Base-by-base conservation (phyloP, 75 land plant genomes). In the Adiantum capillusveneris region DNA sequence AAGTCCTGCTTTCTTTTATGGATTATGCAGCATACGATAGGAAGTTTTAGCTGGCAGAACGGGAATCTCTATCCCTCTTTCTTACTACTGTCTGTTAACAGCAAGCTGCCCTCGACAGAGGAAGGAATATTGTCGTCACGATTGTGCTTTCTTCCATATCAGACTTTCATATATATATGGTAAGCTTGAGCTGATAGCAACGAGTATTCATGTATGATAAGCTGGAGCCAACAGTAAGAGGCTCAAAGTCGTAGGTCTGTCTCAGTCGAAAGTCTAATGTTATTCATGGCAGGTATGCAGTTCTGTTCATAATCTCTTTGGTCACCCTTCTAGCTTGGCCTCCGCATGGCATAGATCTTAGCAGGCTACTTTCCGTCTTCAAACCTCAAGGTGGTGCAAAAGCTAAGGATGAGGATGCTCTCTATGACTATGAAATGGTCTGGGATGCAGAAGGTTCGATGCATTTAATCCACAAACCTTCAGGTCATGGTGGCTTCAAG, bases 391-490 rank as follows among this genome's bases (percentile, higher is more conserved):
- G 37, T 56, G 67, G 56, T 29, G 20, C 66, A 12, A 86, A 86
- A 65, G 80, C 76, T 45, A 92, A 85, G 73, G 73, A 79, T 60
- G 90, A 92, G 48, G 89, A 88, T 73, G 86, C 73, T 14, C 50
- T 69, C 41, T 64, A 75, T 60, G 97, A 92, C 17, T 88, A 77
- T 71, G 97, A 92, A 36, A 84, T 84, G 89, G 53, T 85, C 17
- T 92, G 97, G 97, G 97, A 88, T 72, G 94, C 97, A 21, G 94
- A 92, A 68, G 97, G 97, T 6, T 73, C 73, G 1, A 84, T 91
- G 97, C 97, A 92, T 78, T 74, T 88, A 24, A 73, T 92, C 36
- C 81, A 75, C 62, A 92, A 84, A 70, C 36, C 74, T 20, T 25
- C 71, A 17, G 63, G 60, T 60, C 0, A 28, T 6, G 50, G 68